phyloP scores from a whole-genome alignment of 2,329 filamentous ascomycete genomes.

The Pyricularia grisea region DNA sequence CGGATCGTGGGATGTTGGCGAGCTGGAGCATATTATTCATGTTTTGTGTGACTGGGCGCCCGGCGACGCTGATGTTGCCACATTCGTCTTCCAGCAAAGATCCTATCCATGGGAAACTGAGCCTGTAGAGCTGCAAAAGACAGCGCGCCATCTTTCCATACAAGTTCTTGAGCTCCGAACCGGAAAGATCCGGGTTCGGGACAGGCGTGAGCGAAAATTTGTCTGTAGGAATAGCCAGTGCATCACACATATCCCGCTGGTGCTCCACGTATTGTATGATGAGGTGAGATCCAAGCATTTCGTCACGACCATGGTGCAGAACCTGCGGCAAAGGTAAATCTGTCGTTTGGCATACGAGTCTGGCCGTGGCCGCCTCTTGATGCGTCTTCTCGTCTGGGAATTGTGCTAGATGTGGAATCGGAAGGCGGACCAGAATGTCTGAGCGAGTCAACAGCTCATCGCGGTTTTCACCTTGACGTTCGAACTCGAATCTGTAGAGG shows the following conservation, averaged over 20 bases:
- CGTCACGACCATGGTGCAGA: constrained; percentile 19
- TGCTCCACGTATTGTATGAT: constrained; percentile 24
- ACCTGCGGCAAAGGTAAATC: constrained; percentile 24
- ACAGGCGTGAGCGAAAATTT: background rate
- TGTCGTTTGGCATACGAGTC: constrained; percentile 20
- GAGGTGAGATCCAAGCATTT: constrained; percentile 24
- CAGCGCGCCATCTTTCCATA: background rate
- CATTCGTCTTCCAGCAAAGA: background rate
- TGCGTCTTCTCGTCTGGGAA: constrained; percentile 26
- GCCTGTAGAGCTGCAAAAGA: background rate
- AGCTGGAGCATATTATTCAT: background rate
- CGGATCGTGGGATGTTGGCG: background rate
- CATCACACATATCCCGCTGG: background rate
- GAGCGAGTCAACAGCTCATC: background rate
- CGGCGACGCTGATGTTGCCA: background rate
- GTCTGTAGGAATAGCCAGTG: background rate
- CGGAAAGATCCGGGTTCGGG: background rate
- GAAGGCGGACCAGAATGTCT: background rate
- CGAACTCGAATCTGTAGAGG: background rate
- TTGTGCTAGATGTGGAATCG: background rate
- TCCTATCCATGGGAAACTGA: background rate
- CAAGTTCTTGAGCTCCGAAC: background rate
- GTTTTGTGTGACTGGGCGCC: background rate
- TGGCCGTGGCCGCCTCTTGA: constrained; percentile 24
- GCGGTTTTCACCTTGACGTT: background rate